Evolutionary conservation across 495 filamentous ascomycete genomes (phyloP), one percentile per base, ranked within the genome.

Genomic region (Podospora pseudopauciseta): DNA sequence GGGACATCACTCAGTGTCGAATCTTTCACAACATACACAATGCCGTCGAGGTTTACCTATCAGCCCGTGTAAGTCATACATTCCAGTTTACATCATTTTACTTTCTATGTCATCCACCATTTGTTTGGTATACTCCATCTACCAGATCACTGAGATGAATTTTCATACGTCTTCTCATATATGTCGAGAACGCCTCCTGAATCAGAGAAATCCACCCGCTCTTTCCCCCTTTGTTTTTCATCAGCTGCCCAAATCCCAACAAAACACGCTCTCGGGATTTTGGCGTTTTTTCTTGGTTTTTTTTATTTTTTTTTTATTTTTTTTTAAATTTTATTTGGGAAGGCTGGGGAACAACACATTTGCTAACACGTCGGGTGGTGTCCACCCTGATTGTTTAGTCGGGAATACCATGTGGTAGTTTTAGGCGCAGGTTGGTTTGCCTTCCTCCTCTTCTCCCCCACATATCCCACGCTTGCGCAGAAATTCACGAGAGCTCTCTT

Each of bases 381-480:
- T 32, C 61, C 61, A 63, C 61, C 15, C 32, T 44, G 39, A 13
- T 49, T 49, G 4, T 49, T 49, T 49, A 77, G 75, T 28, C 76
- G 75, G 57, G 76, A 78, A 71, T 77, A 74, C 66, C 67, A 78
- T 70, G 74, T 77, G 49, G 76, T 78, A 57, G 76, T 78, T 26
- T 67, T 78, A 20, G 76, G 76, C 68, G 70, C 76, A 71, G 76
- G 76, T 78, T 63, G 65, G 74, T 76, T 39, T 34, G 5, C 56
- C 60, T 59, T 53, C 54, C 15, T 26, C 55, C n/a, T 26, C 18
- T 13, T 26, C 20, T n/a, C 55, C 55, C 55, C 23, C 19, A 58
- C 55, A n/a, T 20, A 11, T 49, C 39, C 39, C 39, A 49, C 15
- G 39, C 39, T 49, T 49, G 39, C 15, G 39, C 39, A 49, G 13